These are phyloP conservation scores for Saccharomycopsis javanensis DNA, from an alignment of 805 yeast genomes.

Conservation along the genomic window DNA sequence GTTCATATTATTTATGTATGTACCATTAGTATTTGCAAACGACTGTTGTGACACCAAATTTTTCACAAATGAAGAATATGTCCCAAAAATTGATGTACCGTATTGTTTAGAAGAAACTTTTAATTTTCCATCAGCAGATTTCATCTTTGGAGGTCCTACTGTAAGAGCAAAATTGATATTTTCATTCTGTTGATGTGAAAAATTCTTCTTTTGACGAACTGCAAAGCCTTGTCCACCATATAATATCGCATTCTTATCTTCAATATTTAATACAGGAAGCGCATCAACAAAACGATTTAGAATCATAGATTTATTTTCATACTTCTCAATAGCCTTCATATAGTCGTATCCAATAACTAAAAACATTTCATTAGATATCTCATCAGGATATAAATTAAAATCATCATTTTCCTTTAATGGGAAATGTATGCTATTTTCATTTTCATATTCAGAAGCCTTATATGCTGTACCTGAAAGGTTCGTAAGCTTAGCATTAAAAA, in stretches of 20 bases:
- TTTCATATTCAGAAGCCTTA: conserved; percentile 27
- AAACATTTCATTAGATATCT: conserved; percentile 31
- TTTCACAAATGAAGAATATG: background rate
- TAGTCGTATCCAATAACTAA: conserved; percentile 30
- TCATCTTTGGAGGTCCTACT: conserved; percentile 18
- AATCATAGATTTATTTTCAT: conserved; percentile 61
- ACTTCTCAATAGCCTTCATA: conserved; percentile 44
- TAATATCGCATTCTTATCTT: conserved; percentile 55
- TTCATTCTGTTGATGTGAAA: conserved; percentile 18
- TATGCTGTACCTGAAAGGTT: conserved; percentile 29
- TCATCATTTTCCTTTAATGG: conserved; percentile 35
- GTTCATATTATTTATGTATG: conserved; percentile 20
- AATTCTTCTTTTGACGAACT: conserved; percentile 25
- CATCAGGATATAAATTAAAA: conserved; percentile 33
- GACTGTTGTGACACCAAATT: background rate
- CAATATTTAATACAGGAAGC: conserved; percentile 47
- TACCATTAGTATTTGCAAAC: conserved; percentile 22
- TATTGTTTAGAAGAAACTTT: background rate
- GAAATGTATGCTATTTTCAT: conserved; percentile 29
- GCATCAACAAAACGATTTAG: conserved; percentile 69
- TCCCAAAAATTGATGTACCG: conserved; percentile 10
- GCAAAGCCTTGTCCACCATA: conserved; percentile 32
- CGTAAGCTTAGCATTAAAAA: conserved; percentile 19
- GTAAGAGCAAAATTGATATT: conserved; percentile 19
- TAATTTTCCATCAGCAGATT: conserved; percentile 5